Evolutionary conservation across 2,329 filamentous ascomycete species (phyloP).

Genomic region (Trichoderma sp.): DNA sequence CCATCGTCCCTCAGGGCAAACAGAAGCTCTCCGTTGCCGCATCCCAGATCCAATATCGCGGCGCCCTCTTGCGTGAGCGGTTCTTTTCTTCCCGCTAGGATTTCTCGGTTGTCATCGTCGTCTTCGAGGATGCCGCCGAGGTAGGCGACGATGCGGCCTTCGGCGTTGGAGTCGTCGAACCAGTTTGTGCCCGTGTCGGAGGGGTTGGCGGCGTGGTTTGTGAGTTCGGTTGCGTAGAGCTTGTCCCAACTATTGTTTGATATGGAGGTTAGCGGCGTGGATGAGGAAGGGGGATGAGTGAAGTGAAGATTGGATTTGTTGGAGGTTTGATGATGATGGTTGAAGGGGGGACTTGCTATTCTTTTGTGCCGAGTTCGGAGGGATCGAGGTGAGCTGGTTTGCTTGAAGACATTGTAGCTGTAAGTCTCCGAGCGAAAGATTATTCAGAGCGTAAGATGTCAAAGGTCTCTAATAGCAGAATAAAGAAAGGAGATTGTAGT

Average conservation of each 20-base stretch:
- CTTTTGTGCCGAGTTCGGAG: slow-evolving; percentile 80
- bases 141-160: slow-evolving; percentile 74
- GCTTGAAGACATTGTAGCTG: background rate
- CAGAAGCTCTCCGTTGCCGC: slow-evolving; percentile 91
- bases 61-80: slow-evolving; percentile 40
- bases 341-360: slow-evolving; percentile 67
- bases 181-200: slow-evolving; percentile 86
- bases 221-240: slow-evolving; percentile 70
- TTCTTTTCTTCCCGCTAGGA: background rate
- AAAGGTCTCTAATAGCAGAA: too few species aligned
- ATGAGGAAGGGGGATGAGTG: background rate
- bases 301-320: too few species aligned
- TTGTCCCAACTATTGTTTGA: slow-evolving; percentile 66
- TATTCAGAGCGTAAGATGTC: too few species aligned
- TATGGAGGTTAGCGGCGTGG: background rate
- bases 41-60: slow-evolving; percentile 82
- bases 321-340: too few species aligned
- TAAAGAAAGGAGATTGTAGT: too few species aligned
- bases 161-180: slow-evolving; percentile 93
- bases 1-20: slow-evolving; percentile 69
- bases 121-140: slow-evolving; percentile 51
- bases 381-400: slow-evolving; percentile 72
- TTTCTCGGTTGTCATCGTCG: slow-evolving; percentile 20
- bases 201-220: slow-evolving; percentile 71
- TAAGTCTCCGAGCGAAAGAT: background rate